These are phyloP conservation scores for Trichothecium roseum DNA, from an alignment of 2,329 filamentous ascomycete species.

Conservation along the genomic window DNA sequence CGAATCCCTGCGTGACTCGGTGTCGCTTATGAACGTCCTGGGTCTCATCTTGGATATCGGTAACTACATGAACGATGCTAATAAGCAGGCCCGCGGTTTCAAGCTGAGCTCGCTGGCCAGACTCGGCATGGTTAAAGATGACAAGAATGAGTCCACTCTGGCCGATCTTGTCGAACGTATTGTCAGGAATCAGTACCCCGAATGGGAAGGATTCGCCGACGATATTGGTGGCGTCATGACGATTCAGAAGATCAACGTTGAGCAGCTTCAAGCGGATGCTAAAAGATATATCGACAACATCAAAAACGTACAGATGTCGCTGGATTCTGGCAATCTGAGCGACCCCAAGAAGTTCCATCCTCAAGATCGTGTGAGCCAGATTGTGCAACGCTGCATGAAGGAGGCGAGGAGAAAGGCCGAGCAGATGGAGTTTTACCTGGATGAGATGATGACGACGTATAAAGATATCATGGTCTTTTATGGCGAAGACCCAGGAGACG, in stretches of 20 bases:
- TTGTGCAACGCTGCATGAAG: slow-evolving; percentile 92
- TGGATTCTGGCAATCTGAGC: slow-evolving; percentile 88
- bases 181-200: slow-evolving; percentile 89
- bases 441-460: slow-evolving; percentile 84
- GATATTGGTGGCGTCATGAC: slow-evolving; percentile 74
- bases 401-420: slow-evolving; percentile 92
- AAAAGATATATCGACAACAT: slow-evolving; percentile 92
- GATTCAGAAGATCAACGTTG: slow-evolving; percentile 87
- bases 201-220: slow-evolving; percentile 81
- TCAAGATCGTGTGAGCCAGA: slow-evolving; percentile 84
- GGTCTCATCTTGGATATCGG: slow-evolving; percentile 95
- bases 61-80: slow-evolving; percentile 99
- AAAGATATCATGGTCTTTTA: slow-evolving; percentile 96
- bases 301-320: slow-evolving; percentile 81
- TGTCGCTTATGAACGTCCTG: slow-evolving; percentile 89
- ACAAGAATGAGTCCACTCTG: slow-evolving; percentile 95
- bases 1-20: slow-evolving; percentile 82
- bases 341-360: slow-evolving; percentile 98
- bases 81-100: slow-evolving; percentile 96
- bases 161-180: slow-evolving; percentile 94
- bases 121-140: slow-evolving; percentile 95
- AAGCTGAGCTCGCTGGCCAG: slow-evolving; percentile 91
- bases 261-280: slow-evolving; percentile 78
- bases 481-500: slow-evolving; percentile 84
- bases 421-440: slow-evolving; percentile 86